Evolutionary conservation across 441 rosid genomes (phyloP).

Genomic region (Populus hybrid): DNA sequence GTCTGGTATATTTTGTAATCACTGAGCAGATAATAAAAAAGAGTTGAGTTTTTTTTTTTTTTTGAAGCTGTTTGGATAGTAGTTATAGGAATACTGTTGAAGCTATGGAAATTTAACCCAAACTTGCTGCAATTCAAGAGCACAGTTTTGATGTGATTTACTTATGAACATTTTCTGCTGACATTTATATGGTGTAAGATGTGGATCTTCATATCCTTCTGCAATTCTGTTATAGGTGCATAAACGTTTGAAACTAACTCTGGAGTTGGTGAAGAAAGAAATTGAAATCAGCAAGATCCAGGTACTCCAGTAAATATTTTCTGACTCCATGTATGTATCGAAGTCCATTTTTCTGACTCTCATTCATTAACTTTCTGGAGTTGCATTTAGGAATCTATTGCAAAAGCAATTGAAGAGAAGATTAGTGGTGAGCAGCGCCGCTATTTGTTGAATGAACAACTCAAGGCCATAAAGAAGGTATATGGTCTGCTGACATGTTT

Average conservation of each 20-base stretch:
- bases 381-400: constrained; percentile 75
- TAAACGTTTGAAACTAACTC: constrained; percentile 68
- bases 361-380: constrained; percentile 18
- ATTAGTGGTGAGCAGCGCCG: constrained; percentile 99
- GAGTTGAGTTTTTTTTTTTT: no score
- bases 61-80: no score
- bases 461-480: constrained; percentile 98
- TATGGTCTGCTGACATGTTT: constrained; percentile 11
- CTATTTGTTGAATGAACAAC: constrained; percentile 94
- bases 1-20: no score
- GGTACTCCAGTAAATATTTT: constrained; percentile 34
- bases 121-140: neutral
- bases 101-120: no score
- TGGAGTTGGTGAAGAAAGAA: constrained; percentile 78
- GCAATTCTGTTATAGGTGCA: constrained; percentile 48
- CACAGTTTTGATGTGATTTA: constrained; percentile 1
- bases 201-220: neutral
- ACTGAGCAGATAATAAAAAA: no score
- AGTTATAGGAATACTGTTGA: no score
- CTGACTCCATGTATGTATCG: constrained; percentile 1
- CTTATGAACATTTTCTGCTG: neutral
- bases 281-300: constrained; percentile 92
- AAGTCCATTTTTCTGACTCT: constrained; percentile 20
- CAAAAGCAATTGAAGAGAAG: constrained; percentile 98
- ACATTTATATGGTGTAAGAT: constrained; percentile 3